A percentile compares a stretch with the other conserved stretches of the same genome.
phyloP scores from a whole-genome alignment of 495 filamentous ascomycete genomes.

The Penicillium daleae region DNA sequence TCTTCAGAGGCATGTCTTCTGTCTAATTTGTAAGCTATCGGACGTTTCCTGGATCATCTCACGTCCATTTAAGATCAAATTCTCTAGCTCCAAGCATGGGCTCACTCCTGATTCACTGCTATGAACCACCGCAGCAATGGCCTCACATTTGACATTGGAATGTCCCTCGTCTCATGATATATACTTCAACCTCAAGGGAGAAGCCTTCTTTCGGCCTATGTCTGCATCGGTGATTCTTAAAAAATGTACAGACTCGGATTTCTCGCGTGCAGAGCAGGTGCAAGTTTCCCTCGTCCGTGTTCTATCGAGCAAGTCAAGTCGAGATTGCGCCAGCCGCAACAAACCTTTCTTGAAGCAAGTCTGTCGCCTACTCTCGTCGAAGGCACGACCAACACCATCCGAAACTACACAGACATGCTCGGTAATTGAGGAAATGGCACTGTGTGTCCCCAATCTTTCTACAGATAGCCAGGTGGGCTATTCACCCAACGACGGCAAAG shows the following conservation, averaged over 20 bases:
- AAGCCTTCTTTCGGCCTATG: slow-evolving; percentile 19
- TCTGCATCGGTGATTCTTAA: slow-evolving; percentile 9
- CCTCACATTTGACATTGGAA: slow-evolving; percentile 9
- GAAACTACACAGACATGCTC: slow-evolving; percentile 4
- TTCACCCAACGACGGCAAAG: slow-evolving; percentile 1
- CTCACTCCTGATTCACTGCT: neutral
- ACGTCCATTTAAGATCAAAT: neutral
- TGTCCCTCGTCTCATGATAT: slow-evolving; percentile 12
- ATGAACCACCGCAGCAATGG: slow-evolving; percentile 5
- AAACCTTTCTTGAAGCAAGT: slow-evolving; percentile 5
- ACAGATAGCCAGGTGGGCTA: neutral
- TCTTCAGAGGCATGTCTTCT: neutral
- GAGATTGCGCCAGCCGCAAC: neutral
- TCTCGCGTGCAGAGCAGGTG: neutral
- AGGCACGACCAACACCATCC: neutral
- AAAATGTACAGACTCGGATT: neutral
- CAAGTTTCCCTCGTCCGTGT: slow-evolving; percentile 14
- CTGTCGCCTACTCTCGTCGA: slow-evolving; percentile 1
- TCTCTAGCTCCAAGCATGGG: neutral
- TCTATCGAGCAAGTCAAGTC: slow-evolving; percentile 1
- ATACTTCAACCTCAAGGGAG: slow-evolving; percentile 17
- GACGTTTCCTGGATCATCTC: neutral
- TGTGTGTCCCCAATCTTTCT: neutral
- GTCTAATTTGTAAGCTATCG: neutral
- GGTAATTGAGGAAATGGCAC: slow-evolving; percentile 9